Conservation (phyloP, 1,284 basidiomycete genomes). For the Leccinum subrobustum region DNA sequence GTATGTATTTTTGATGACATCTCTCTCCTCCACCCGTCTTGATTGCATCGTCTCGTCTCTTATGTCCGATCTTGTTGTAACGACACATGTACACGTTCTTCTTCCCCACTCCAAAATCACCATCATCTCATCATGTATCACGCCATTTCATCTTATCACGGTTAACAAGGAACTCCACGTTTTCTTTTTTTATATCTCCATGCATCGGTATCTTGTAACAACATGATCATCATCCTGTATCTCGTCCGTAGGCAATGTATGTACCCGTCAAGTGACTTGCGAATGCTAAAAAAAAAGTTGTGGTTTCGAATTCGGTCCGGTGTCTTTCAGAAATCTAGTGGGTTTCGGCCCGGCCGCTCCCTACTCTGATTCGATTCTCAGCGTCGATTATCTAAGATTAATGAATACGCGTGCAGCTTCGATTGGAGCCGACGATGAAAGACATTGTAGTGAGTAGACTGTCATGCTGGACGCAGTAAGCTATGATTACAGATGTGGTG, state of each 20-base stretch:
- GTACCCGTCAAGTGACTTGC: not conserved
- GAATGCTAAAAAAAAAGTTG: not conserved
- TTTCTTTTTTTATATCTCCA: not conserved
- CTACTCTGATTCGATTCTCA: not conserved
- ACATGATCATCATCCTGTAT: not conserved
- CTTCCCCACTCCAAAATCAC: not conserved
- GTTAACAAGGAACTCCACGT: not conserved
- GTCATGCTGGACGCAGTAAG: not conserved
- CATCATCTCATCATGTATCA: not conserved
- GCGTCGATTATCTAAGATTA: not conserved
- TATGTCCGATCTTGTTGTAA: not conserved
- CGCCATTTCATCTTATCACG: not conserved
- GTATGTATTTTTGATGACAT: slow-evolving; percentile 2
- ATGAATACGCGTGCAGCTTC: not conserved
- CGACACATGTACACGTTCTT: not conserved
- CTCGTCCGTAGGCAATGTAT: not conserved
- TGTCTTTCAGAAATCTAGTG: not conserved
- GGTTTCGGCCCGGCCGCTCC: not conserved
- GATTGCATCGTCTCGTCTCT: not conserved
- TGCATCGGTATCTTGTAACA: not conserved
- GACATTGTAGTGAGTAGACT: not conserved
- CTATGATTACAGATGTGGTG: slow-evolving; percentile 6
- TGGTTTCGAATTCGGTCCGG: not conserved
- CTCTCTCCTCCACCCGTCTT: not conserved
- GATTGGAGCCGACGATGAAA: not conserved